Conservation (phyloP, 495 filamentous ascomycete genomes). For the Pyronema domesticum region DNA sequence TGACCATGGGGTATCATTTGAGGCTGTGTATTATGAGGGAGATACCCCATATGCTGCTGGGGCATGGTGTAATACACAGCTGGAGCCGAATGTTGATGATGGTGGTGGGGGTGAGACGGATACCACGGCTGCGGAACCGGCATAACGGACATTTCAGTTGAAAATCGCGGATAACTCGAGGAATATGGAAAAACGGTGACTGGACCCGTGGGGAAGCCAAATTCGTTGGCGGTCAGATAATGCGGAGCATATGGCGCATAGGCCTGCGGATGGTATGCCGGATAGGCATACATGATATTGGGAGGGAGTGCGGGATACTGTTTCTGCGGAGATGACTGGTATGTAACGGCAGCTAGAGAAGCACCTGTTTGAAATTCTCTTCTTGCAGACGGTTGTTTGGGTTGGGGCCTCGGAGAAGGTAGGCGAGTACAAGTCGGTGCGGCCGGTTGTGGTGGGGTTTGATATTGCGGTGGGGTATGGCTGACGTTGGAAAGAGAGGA, state of each 20-base stretch:
- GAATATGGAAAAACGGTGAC: conserved; percentile 8
- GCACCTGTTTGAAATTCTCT: conserved; percentile 12
- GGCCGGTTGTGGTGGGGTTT: not conserved
- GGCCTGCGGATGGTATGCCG: no score
- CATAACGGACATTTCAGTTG: not conserved
- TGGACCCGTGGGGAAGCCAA: not conserved
- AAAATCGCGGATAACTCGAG: conserved; percentile 1
- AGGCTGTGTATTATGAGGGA: not conserved
- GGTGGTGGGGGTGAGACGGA: not conserved
- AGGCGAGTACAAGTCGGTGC: not conserved
- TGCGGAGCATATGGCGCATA: conserved; percentile 13
- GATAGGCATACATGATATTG: conserved; percentile 8
- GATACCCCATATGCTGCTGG: not conserved
- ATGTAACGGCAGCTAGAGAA: conserved; percentile 4
- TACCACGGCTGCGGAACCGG: not conserved
- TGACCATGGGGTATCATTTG: not conserved
- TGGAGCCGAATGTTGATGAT: not conserved
- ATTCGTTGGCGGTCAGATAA: not conserved
- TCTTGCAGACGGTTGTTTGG: not conserved
- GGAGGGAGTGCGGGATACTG: conserved; percentile 4
- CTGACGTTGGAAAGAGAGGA: not conserved
- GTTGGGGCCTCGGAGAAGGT: not conserved
- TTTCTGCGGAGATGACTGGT: conserved; percentile 12
- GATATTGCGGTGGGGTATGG: not conserved
- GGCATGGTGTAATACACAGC: not conserved